phyloP scores from a whole-genome alignment of 768 basidiomycete genomes.

The Tephrocybe sp. region DNA sequence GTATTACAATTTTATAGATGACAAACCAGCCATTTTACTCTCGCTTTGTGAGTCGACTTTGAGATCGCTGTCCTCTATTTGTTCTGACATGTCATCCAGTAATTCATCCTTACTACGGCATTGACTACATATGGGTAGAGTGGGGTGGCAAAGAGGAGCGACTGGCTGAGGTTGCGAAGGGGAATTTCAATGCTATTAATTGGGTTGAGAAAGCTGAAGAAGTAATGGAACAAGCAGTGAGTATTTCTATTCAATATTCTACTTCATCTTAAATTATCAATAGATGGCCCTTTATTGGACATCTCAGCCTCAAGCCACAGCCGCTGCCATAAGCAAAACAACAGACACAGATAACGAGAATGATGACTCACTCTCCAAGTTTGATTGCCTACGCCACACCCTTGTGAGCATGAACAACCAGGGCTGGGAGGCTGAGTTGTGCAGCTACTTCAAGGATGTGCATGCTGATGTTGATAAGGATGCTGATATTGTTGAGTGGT shows the following conservation, averaged over 20 bases:
- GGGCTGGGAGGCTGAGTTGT: too few species aligned
- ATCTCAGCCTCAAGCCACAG: too few species aligned
- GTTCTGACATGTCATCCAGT: conserved; percentile 8
- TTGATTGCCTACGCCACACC: too few species aligned
- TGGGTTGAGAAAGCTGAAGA: conserved; percentile 19
- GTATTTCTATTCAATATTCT: background rate
- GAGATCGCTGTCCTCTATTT: background rate
- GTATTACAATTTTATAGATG: conserved; percentile 22
- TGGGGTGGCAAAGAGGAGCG: conserved; percentile 30
- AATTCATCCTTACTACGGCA: conserved; percentile 32
- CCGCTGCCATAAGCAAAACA: too few species aligned
- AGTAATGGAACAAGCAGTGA: conserved; percentile 14
- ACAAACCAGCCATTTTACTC: conserved; percentile 20
- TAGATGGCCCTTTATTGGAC: too few species aligned
- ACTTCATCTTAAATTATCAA: too few species aligned
- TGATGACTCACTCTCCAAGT: too few species aligned
- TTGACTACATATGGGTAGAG: conserved; percentile 20
- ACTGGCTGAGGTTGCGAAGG: conserved; percentile 6
- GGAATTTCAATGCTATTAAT: conserved; percentile 17
- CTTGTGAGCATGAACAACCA: too few species aligned
- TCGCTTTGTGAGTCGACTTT: conserved; percentile 23
- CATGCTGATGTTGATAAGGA: conserved; percentile 5
- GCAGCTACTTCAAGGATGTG: background rate
- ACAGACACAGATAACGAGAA: too few species aligned
- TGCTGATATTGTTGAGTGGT: conserved; percentile 16